A percentile compares a stretch with the other conserved stretches of the same genome.
Evolutionary conservation across 768 basidiomycete genomes (phyloP).

Genomic region (Cantharellus anzutake): DNA sequence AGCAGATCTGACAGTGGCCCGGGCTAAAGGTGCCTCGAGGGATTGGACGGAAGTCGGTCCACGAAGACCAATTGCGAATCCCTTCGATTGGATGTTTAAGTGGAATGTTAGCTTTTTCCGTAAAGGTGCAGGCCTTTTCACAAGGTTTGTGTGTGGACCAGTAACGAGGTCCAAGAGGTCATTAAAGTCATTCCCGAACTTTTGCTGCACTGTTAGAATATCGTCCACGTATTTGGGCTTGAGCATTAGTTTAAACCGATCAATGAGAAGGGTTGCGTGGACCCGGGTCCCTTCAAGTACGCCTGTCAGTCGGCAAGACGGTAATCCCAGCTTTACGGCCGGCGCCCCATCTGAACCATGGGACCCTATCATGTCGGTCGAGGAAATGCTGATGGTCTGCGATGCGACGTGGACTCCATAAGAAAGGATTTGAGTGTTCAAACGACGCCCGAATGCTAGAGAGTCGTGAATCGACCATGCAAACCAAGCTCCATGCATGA

Average conservation of each 20-base stretch:
- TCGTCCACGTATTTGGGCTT: conserved; percentile 77
- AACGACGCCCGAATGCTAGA: conserved; percentile 28
- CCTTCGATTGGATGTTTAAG: conserved; percentile 30
- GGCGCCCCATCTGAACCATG: conserved; percentile 12
- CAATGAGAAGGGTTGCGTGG: conserved; percentile 39
- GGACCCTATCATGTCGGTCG: background rate
- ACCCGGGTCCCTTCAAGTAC: conserved; percentile 30
- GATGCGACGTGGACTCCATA: conserved; percentile 51
- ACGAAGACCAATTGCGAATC: conserved; percentile 64
- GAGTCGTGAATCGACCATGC: conserved; percentile 46
- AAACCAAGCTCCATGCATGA: conserved; percentile 80
- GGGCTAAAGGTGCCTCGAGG: conserved; percentile 57
- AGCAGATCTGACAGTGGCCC: conserved; percentile 36
- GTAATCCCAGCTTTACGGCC: conserved; percentile 43
- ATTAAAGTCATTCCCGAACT: conserved; percentile 78
- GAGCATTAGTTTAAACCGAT: conserved; percentile 50
- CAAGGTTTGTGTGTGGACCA: background rate
- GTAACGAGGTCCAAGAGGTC: conserved; percentile 49
- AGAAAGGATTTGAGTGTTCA: conserved; percentile 15
- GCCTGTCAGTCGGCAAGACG: conserved; percentile 45
- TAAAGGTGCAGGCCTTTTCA: background rate
- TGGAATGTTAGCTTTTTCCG: background rate
- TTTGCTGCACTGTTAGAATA: conserved; percentile 63
- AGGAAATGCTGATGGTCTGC: conserved; percentile 34
- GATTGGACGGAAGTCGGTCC: conserved; percentile 52